Conservation (phyloP, 352 stramenopile genomes). For the Pythium insidiosum region DNA sequence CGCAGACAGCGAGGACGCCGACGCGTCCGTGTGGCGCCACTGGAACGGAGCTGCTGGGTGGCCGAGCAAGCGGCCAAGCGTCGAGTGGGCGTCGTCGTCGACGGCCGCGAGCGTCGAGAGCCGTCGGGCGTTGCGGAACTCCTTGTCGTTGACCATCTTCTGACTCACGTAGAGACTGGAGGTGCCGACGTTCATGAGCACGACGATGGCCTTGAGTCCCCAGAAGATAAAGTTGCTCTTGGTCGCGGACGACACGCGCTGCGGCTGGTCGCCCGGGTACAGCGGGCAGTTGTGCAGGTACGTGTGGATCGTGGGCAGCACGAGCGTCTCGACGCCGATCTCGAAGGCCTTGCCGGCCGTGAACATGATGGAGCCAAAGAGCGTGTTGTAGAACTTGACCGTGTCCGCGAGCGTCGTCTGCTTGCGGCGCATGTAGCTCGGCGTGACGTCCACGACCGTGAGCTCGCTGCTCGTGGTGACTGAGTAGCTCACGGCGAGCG, state of each 20-base stretch:
- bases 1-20: neutral
- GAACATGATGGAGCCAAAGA: conserved; percentile 42
- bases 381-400: conserved; percentile 36
- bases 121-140: no score
- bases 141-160: conserved; percentile 1
- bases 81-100: neutral
- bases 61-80: neutral
- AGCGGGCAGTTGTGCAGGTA: conserved; percentile 55
- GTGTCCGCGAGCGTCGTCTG: conserved; percentile 3
- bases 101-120: neutral
- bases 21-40: neutral
- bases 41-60: neutral
- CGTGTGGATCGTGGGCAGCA: conserved; percentile 44
- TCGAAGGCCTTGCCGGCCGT: conserved; percentile 41
- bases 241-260: conserved; percentile 29
- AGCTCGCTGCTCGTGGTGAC: conserved; percentile 31
- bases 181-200: conserved; percentile 58
- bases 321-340: conserved; percentile 48
- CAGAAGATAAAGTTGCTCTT: conserved; percentile 46
- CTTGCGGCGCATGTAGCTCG: no score
- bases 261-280: conserved; percentile 43
- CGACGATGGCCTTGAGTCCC: conserved; percentile 47
- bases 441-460: conserved; percentile 8
- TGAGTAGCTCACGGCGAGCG: conserved; percentile 30
- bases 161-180: conserved; percentile 50